These are phyloP conservation scores for Rostrohypoxylon terebratum DNA, from an alignment of 495 filamentous ascomycete genomes.

Conservation along the genomic window DNA sequence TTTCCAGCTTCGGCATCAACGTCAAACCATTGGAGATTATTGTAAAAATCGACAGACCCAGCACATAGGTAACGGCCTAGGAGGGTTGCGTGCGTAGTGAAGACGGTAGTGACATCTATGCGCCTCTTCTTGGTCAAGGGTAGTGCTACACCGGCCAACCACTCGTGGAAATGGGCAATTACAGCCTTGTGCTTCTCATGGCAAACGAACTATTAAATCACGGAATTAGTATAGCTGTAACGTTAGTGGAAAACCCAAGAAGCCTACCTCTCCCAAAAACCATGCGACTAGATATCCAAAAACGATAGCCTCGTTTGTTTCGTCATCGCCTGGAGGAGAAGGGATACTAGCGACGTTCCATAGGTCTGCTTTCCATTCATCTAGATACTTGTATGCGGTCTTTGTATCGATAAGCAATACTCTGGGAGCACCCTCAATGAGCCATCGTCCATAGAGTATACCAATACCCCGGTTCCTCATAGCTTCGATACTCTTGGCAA, in stretches of 20 bases:
- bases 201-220: slow-evolving; percentile 78
- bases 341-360: slow-evolving; percentile 96
- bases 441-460: slow-evolving; percentile 93
- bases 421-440: slow-evolving; percentile 94
- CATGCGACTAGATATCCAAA: slow-evolving; percentile 98
- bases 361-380: slow-evolving; percentile 97
- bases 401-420: slow-evolving; percentile 95
- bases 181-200: slow-evolving; percentile 91
- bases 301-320: slow-evolving; percentile 97
- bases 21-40: slow-evolving; percentile 97
- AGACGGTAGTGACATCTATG: slow-evolving; percentile 98
- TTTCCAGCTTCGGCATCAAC: slow-evolving; percentile 97
- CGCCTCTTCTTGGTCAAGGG: slow-evolving; percentile 91
- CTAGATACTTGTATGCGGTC: slow-evolving; percentile 87
- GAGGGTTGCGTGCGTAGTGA: slow-evolving; percentile 96
- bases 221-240: slow-evolving; percentile 32
- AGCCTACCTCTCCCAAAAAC: slow-evolving; percentile 93
- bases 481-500: slow-evolving; percentile 83
- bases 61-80: slow-evolving; percentile 96
- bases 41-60: slow-evolving; percentile 98
- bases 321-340: slow-evolving; percentile 87
- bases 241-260: neutral
- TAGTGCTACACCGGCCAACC: slow-evolving; percentile 95
- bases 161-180: slow-evolving; percentile 98
- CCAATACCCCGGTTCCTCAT: slow-evolving; percentile 93